Base-by-base conservation (phyloP, 345 rosid genomes). In the Mercurialis annua region DNA sequence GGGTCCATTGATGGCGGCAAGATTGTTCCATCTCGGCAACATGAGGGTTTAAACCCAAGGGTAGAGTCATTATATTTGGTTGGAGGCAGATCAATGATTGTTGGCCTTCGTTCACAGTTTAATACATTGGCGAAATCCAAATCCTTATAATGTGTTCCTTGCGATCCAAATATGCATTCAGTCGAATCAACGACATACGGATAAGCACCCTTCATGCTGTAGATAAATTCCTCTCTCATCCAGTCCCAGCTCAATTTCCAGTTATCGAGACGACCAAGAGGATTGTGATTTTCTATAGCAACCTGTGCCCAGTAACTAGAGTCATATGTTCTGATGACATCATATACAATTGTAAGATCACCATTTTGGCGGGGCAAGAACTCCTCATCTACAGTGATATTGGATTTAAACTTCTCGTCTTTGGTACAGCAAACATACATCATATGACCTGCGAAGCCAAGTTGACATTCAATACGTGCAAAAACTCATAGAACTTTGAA, bases 161-260 rank as follows among this genome's bases (percentile, higher is more conserved):
- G 99, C 0, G 74, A 53, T 42, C 99, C 97, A 54, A 79, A 94
- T 71, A 94, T 73, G 77, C 99, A 94, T 50, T 84, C 88, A 0
- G 92, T 59, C 2, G 99, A 84, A 73, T 91, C 99, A 40, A 90
- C 92, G 34, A 82, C 73, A 17, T 60, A 74, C 5, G 99, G 96
- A 79, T 91, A 94, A 21, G 97, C 99, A 26, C 99, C 99, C 72
- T 86, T 90, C 95, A 94, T 87, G 20, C 84, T 17, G 21, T 73
- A 66, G 67, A 94, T 89, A 69, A 94, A 94, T 64, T 94, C 99
- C 31, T 85, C 87, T 27, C 67, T 78, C 86, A 77, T 91, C 99
- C 99, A 94, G 63, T 94, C 95, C 80, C 91, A 94, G 77, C 97
- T 94, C 57, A 94, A 78, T 55, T 91, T 81, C 99, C 99, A 94